Percentiles rank a stretch among this genome's conserved stretches.
Conservation (phyloP, 805 yeast genomes). For the Spathaspora passalidarum region DNA sequence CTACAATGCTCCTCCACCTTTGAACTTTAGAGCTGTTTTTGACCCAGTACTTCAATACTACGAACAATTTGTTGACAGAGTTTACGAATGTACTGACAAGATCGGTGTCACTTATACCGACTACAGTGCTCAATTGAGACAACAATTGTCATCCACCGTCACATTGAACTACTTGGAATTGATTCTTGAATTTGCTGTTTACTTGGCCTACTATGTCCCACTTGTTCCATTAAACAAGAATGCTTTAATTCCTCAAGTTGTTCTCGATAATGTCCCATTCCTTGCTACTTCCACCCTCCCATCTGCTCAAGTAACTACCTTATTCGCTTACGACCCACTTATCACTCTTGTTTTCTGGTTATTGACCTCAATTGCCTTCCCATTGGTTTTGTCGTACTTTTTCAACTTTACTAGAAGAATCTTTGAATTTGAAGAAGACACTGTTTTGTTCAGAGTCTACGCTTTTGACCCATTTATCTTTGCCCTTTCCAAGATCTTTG, state of each 20-base stretch:
- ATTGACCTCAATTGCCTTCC: slow-evolving; percentile 37
- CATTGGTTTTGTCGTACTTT: slow-evolving; percentile 46
- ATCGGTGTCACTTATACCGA: slow-evolving; percentile 35
- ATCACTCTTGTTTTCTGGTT: slow-evolving; percentile 41
- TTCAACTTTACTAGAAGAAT: slow-evolving; percentile 49
- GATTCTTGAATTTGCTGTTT: slow-evolving; percentile 26
- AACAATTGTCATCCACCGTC: slow-evolving; percentile 33
- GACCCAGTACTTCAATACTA: slow-evolving; percentile 34
- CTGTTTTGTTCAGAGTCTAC: slow-evolving; percentile 34
- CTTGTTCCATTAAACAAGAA: slow-evolving; percentile 35
- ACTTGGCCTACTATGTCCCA: slow-evolving; percentile 32
- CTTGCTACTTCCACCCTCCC: slow-evolving; percentile 20
- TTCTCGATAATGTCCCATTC: slow-evolving; percentile 29
- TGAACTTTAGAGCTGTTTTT: slow-evolving; percentile 33
- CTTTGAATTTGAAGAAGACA: slow-evolving; percentile 30
- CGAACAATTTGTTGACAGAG: slow-evolving; percentile 22
- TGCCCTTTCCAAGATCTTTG: slow-evolving; percentile 45
- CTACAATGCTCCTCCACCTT: slow-evolving; percentile 37
- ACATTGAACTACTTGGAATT: slow-evolving; percentile 33
- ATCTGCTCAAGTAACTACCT: slow-evolving; percentile 35
- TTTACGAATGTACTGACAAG: slow-evolving; percentile 30
- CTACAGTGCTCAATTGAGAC: slow-evolving; percentile 37
- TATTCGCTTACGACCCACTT: slow-evolving; percentile 24
- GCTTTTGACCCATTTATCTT: slow-evolving; percentile 54
- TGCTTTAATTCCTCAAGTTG: slow-evolving; percentile 30